Percentiles rank a stretch among this genome's conserved stretches.
Conservation (phyloP, 768 basidiomycete genomes). For the Harrya chromipes region DNA sequence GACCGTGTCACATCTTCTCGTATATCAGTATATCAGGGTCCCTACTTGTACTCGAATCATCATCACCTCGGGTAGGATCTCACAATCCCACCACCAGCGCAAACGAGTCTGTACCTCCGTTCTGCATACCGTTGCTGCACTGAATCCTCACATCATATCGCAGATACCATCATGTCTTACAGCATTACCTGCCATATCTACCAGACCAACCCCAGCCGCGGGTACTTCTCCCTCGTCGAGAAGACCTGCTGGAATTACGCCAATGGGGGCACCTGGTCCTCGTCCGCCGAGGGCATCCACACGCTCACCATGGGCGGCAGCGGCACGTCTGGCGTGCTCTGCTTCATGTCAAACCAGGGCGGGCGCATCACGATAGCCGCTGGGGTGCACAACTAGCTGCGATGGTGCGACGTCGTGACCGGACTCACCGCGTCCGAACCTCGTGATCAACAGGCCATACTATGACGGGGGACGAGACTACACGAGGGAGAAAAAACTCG, state of each 20-base stretch:
- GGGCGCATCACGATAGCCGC: slow-evolving; percentile 32
- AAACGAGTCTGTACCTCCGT: slow-evolving; percentile 2
- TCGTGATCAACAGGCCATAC: slow-evolving; percentile 27
- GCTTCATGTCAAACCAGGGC: slow-evolving; percentile 27
- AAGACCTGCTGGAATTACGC: slow-evolving; percentile 5
- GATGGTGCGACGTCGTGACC: slow-evolving; percentile 38
- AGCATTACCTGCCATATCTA: background rate
- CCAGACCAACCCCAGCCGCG: slow-evolving; percentile 4
- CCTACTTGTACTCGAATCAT: too few species aligned
- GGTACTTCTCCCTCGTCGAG: slow-evolving; percentile 3
- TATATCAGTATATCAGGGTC: too few species aligned
- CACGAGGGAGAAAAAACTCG: slow-evolving; percentile 8
- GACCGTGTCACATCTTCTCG: too few species aligned
- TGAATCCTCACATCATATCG: background rate
- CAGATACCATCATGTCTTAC: slow-evolving; percentile 10
- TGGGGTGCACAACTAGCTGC: slow-evolving; percentile 38
- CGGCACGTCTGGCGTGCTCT: slow-evolving; percentile 38
- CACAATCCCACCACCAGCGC: too few species aligned
- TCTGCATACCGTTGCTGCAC: background rate
- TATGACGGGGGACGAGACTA: slow-evolving; percentile 16
- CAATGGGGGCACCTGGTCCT: slow-evolving; percentile 29
- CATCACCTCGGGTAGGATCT: too few species aligned
- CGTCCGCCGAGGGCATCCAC: slow-evolving; percentile 10
- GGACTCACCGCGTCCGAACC: slow-evolving; percentile 19
- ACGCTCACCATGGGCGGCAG: slow-evolving; percentile 37